phyloP scores from a whole-genome alignment of 2,329 filamentous ascomycete genomes.

The Calonectria hongkongensis region DNA sequence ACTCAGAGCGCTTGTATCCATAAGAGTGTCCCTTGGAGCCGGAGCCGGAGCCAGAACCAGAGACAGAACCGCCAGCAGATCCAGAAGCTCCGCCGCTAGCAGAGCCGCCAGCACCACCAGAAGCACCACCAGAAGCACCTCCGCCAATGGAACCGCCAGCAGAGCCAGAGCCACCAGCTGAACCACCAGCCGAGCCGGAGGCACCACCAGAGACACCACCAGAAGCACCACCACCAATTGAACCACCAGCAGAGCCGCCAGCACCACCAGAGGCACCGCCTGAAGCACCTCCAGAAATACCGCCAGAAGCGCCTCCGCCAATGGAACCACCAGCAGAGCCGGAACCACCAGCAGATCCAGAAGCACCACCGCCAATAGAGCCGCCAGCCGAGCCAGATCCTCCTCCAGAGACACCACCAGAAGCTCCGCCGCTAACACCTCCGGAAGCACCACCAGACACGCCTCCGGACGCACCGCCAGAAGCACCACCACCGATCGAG shows the following conservation, averaged over 20 bases:
- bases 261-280: not conserved
- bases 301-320: too few relatives aligned
- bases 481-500: not conserved
- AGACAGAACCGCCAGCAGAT: not conserved
- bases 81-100: not conserved
- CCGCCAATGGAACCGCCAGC: not conserved
- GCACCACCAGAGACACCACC: not conserved
- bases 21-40: slow-evolving; percentile 7
- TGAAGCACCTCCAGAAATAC: not conserved
- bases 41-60: slow-evolving; percentile 6
- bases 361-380: not conserved
- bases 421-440: not conserved
- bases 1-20: slow-evolving; percentile 20
- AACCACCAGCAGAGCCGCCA: not conserved
- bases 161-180: not conserved
- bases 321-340: not conserved
- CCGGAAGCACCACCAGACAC: not conserved
- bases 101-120: not conserved
- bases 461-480: not conserved
- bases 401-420: not conserved
- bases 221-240: not conserved
- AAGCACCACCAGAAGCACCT: not conserved
- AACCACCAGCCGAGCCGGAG: not conserved
- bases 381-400: not conserved
- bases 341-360: not conserved